Base-by-base conservation (phyloP, 768 basidiomycete species). In the Lactifluus pinguis region DNA sequence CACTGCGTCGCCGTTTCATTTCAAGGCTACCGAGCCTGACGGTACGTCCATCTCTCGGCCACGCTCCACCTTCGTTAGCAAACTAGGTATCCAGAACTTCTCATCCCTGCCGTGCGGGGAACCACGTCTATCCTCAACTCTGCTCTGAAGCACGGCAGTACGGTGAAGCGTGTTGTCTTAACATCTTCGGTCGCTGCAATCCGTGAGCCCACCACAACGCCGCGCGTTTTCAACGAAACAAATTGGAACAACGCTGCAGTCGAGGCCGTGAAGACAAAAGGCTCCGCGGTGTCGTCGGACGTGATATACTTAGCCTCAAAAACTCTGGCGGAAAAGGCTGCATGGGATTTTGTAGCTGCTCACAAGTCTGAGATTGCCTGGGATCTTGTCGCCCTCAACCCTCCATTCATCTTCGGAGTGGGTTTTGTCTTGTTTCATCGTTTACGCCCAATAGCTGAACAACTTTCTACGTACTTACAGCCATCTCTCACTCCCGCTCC, bases 61-160 rank as follows among this genome's bases (percentile, higher is more conserved):
- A 53, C n/a, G 3, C 1, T 5, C 15, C 4, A 1, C 34, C 19
- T 4, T 47, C 13, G 14, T 59, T 53, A 10, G 7, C 4, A 44
- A 29, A 47, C 50, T 38, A 14, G 17, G 44, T 30, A 17, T 39
- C 13, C 47, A 85, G 84, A 87, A 61, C 66, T 89, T 42, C 83
- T 89, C 63, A 71, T 69, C 17, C 90, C 91, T 6, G 90, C 90
- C 29, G 80, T 92, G 4, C 73, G 81, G 3, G 89, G 90, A 1
- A 92, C 89, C 0, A 66, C 80, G 1, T 77, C 82, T 6, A 75
- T 92, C 14, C 73, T 92, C 29, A 72, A 81, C 61, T 82, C 82
- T 48, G 78, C 82, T 9, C 68, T 79, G 57, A 84, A 82, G 69
- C 68, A 81, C 64, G 78, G 76, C 81, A 84, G 62, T 21, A 72